Conservation (phyloP, 2,329 filamentous ascomycete genomes). For the Exophiala xenobiotica region DNA sequence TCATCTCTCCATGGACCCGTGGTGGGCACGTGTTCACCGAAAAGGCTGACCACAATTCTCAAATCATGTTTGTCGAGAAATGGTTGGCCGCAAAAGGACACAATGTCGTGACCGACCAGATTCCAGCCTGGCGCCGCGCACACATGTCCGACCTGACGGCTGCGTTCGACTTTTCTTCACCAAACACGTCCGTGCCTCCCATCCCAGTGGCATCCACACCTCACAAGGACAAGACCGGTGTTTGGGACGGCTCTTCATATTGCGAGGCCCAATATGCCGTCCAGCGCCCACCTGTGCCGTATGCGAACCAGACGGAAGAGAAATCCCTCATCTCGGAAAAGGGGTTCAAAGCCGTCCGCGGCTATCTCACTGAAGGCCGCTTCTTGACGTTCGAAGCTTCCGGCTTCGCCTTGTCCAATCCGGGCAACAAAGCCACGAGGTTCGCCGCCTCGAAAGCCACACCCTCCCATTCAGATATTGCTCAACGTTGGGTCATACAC, state of each 20-base stretch:
- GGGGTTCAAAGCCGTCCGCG: conserved; percentile 55
- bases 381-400: conserved; percentile 53
- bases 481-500: conserved; percentile 54
- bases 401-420: conserved; percentile 46
- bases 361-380: conserved; percentile 55
- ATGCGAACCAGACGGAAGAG: conserved; percentile 42
- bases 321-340: conserved; percentile 48
- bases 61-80: conserved; percentile 55
- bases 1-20: conserved; percentile 58
- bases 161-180: conserved; percentile 48
- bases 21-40: conserved; percentile 56
- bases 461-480: conserved; percentile 40
- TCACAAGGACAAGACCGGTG: conserved; percentile 42
- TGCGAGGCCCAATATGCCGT: conserved; percentile 44
- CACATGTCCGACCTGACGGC: conserved; percentile 52
- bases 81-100: conserved; percentile 49
- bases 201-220: conserved; percentile 48
- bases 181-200: conserved; percentile 50
- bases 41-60: conserved; percentile 56
- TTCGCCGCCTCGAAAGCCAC: conserved; percentile 33
- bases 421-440: conserved; percentile 25
- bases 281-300: conserved; percentile 50
- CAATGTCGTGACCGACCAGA: conserved; percentile 43
- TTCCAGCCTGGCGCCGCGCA: conserved; percentile 47
- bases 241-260: conserved; percentile 47